phyloP scores from a whole-genome alignment of 495 filamentous ascomycete species.

The Lophiostoma macrostomum region DNA sequence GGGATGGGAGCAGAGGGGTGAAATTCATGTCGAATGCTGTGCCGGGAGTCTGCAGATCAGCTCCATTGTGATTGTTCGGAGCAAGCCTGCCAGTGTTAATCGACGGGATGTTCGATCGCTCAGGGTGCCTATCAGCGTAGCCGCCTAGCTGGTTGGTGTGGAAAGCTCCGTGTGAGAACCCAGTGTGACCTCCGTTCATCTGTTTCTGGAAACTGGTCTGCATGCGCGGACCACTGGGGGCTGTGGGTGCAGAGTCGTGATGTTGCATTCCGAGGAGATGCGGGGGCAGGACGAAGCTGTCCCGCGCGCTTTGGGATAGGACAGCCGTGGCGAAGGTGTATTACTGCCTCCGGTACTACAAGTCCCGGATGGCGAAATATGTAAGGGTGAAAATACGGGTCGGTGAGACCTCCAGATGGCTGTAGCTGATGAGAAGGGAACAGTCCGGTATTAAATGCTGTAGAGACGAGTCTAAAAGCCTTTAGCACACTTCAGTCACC shows the following conservation, averaged over 20 bases:
- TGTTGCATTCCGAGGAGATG: constrained; percentile 87
- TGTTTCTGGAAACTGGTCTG: constrained; percentile 59
- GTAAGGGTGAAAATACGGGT: constrained; percentile 21
- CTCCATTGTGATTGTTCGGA: constrained; percentile 54
- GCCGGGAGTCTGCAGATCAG: constrained; percentile 81
- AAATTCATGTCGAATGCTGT: constrained; percentile 97
- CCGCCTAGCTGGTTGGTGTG: constrained; percentile 70
- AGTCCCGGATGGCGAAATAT: constrained; percentile 33
- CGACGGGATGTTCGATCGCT: constrained; percentile 80
- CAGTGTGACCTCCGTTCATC: constrained; percentile 67
- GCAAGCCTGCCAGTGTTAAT: constrained; percentile 74
- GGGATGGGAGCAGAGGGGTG: constrained; percentile 89
- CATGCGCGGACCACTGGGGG: constrained; percentile 56
- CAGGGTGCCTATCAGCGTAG: constrained; percentile 78
- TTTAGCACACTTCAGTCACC: not conserved
- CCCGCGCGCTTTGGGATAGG: constrained; percentile 63
- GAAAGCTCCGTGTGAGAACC: constrained; percentile 90
- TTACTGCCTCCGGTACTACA: constrained; percentile 41
- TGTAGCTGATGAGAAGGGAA: constrained; percentile 18
- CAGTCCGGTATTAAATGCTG: constrained; percentile 15
- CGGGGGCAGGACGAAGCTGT: constrained; percentile 70
- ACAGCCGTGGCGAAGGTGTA: constrained; percentile 65
- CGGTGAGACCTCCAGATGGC: not conserved
- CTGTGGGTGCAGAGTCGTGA: constrained; percentile 58
- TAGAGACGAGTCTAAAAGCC: constrained; percentile 17